Evolutionary conservation across 2,329 filamentous ascomycete species (phyloP), one percentile per base, ranked within the genome.

Genomic region (Fusarium algeriense): DNA sequence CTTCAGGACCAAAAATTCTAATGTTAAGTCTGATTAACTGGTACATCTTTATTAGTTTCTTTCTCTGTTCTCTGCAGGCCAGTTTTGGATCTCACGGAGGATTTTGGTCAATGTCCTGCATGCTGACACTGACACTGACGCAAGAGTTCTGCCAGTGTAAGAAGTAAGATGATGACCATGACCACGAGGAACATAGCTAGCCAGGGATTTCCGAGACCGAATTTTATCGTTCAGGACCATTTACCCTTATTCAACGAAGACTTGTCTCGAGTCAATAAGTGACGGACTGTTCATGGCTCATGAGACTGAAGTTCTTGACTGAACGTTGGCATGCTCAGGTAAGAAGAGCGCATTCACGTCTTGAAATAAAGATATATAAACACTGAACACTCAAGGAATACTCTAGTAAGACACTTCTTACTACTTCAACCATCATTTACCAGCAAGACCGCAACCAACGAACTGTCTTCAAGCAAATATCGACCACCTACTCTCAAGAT

Each of bases 271-370:
- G n/a, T 38, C 12, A 52, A 12, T 2, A 5, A 20, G 26, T n/a
- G 9, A 8, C 14, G 48, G n/a, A 26, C 30, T 10, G 38, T 12
- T 46, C 52, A 53, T n/a, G 9, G 10, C 15, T 15, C 3, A 15
- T 32, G 7, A 45, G 14, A 1, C 8, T n/a, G 12, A n/a, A n/a
- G 7, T 1, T 10, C n/a, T 19, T 19, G 5, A 11, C 12, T 1
- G 13, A 7, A 14, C 9, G 14, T 2, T 11, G 28, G 5, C 28
- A 14, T 46, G 28, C 45, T 55, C 52, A 34, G 7, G 7, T 46
- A 15, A n/a, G 8, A 6, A 13, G 1, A 5, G 2, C n/a, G 8
- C n/a, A 28, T n/a, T 1, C 19, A 12, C 35, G 1, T 5, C 23
- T n/a, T 6, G 34, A 5, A 7, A 23, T 26, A 5, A 17, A 7